Base-by-base conservation (phyloP, 352 stramenopile genomes). In the Phytophthora ohioensis region DNA sequence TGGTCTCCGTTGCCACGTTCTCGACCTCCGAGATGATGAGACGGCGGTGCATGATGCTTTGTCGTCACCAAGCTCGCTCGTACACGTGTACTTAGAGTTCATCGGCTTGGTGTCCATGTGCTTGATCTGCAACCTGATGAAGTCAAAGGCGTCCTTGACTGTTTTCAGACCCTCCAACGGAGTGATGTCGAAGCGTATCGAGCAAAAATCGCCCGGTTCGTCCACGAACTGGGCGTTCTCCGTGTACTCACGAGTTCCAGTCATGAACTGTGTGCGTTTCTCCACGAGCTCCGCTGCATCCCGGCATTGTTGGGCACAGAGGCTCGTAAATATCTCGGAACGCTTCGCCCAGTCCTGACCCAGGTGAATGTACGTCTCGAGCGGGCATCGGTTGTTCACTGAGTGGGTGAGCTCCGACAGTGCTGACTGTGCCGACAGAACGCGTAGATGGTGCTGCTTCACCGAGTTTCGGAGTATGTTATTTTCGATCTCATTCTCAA, bases 361-460 rank as follows among this genome's bases (percentile, higher is more conserved):
- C 10, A 91, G 57, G 64, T 80, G 79, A 38, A 91, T 84, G 66
- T 67, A 86, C 31, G 64, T 78, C 2, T 83, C 74, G 38, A 86
- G 55, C 12, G 73, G 76, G 13, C 73, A 80, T 4, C 59, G 60
- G 27, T 66, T 65, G 52, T 80, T 69, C 45, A 76, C 57, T 1
- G 70, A 66, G 10, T 67, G 69, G 10, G 69, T 69, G 21, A 82
- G 55, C 31, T 79, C 76, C 4, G 73, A 82, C 39, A 86, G 15
- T 36, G 79, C 70, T 3, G 70, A 82, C 58, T 82, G 76, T 8
- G 76, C 70, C 0, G 67, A 69, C 10, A 81, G 42, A 52, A 86
- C 67, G 12, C 57, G 63, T 11, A 82, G 59, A 12, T 86, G 76
- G 4, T 86, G 70, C 10, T 65, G 39, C 27, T 65, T 67, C 27